Base-by-base conservation (phyloP, 768 basidiomycete species). In the Gyrodon lividus region DNA sequence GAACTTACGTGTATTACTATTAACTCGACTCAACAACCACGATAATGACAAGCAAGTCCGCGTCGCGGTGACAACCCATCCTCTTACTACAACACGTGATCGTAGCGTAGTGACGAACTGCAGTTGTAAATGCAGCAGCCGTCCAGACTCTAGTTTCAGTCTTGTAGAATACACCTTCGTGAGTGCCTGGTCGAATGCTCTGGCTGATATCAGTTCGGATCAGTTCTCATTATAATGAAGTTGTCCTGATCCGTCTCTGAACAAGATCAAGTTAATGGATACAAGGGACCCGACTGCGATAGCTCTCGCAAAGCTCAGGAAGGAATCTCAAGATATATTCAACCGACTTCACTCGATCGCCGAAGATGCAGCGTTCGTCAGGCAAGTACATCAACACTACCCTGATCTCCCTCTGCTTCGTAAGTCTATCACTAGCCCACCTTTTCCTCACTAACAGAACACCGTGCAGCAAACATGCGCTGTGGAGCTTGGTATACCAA, bases 401-500 rank as follows among this genome's bases (percentile, higher is more conserved):
- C 66, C 67, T 1, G 62, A 74, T 20, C 64, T 86, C 14, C 82
- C 86, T 0, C 51, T 89, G 8, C 60, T 89, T 12, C 83, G 87
- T 79, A 49, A 23, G 73, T 79, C 50, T 24, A 6, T 37, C 37
- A 12, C 19, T 9, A 30, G 31, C 12, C 31, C 6, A n/a, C 17
- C 28, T n/a, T 33, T 40, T 14, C n/a, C 14, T 10, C 8, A 28
- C 44, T 48, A 23, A 51, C n/a, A 5, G 14, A 8, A n/a, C 20
- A 12, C 9, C 4, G 20, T 31, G 31, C 62, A 89, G 92, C 96
- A 3, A 98, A 98, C 66, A 78, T 94, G 62, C 82, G 96, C 20
- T 97, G 94, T 61, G 96, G 96, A 4, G 87, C 87, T 6, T 98
- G 95, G 95, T 98, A 97, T 66, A 82, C 86, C 6, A 78, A 92